Base-by-base conservation (phyloP, 768 basidiomycete species). In the Mycena indigotica region DNA sequence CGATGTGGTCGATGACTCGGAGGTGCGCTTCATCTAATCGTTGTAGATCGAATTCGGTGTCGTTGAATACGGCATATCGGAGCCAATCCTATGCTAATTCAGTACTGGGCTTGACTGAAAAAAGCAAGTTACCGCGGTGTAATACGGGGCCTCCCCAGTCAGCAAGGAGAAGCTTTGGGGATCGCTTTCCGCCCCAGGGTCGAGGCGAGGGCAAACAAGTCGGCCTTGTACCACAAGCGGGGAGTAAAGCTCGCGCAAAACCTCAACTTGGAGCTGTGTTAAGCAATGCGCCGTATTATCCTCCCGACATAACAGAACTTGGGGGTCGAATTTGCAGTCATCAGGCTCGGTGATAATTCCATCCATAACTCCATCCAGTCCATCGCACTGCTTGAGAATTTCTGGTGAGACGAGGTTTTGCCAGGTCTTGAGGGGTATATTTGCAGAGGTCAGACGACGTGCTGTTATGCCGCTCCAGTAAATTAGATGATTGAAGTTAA, bases 211-310 rank as follows among this genome's bases (percentile, higher is more conserved):
- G 35, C 56, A 65, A 1, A 66, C 5, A 19, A 66, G 48, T 28
- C 59, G 19, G 4, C 60, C 62, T 16, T 58, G 17, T 1, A 51
- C 61, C 39, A 62, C 61, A 17, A 67, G 35, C 16, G 66, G 66
- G 4, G 62, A 26, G 35, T 65, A 69, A 8, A 70, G 56, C 4
- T 60, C 60, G n/a, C 51, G 55, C 13, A 70, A 40, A 5, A 65
- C 63, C 2, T 58, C 58, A 21, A 69, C 63, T 41, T 70, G 69
- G 6, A 49, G 57, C 1, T 19, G 29, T 3, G 60, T 62, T 44
- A 69, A 55, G 40, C 69, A 70, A 6, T 24, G 38, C 13, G 25
- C 25, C 8, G 19, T 28, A 35, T 35, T 35, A 35, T 35, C 5
- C 28, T 21, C 4, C 21, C 46, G n/a, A 30, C 69, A 70, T 1